Percentiles rank a stretch among this genome's conserved stretches.
Evolutionary conservation across 139 green algal species (phyloP).

Genomic region (Chlamydomonas asymmetrica): DNA sequence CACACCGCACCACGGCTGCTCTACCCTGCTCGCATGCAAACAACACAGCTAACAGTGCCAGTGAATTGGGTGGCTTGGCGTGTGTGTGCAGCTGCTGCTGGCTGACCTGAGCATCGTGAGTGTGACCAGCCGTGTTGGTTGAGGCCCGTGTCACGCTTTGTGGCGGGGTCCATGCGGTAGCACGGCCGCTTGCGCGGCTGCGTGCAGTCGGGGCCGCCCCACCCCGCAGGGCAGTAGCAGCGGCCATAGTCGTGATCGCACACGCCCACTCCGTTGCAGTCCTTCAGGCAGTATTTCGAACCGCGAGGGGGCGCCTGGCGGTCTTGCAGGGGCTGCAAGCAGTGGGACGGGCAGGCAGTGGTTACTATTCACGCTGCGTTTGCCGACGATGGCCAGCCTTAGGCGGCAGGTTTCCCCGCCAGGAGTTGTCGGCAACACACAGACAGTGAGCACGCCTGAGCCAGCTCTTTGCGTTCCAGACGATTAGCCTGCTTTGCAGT

Average conservation of each 20-base stretch:
- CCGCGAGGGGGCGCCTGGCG: constrained; percentile 15
- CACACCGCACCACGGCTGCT: not conserved
- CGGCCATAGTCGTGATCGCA: constrained; percentile 50
- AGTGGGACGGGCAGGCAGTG: too few relatives aligned
- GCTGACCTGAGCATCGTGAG: constrained; percentile 33
- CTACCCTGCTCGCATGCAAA: not conserved
- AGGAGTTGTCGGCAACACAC: too few relatives aligned
- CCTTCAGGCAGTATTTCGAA: constrained; percentile 31
- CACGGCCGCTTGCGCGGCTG: constrained; percentile 48
- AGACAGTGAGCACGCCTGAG: too few relatives aligned
- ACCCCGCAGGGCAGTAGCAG: constrained; percentile 52
- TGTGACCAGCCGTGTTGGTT: constrained; percentile 32
- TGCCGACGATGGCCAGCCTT: too few relatives aligned
- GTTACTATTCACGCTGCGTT: too few relatives aligned
- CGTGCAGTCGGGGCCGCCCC: constrained; percentile 46
- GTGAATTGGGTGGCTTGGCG: too few relatives aligned
- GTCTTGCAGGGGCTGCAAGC: too few relatives aligned
- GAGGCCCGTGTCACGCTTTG: constrained; percentile 29
- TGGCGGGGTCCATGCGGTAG: constrained; percentile 48
- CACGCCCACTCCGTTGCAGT: constrained; percentile 45
- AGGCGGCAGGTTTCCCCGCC: too few relatives aligned
- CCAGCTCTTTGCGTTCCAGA: too few relatives aligned
- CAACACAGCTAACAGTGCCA: too few relatives aligned
- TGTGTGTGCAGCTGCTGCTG: too few relatives aligned
- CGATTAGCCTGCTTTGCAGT: too few relatives aligned